phyloP scores from a whole-genome alignment of 805 yeast species.

The Sugiyamaella qingdaonensis region DNA sequence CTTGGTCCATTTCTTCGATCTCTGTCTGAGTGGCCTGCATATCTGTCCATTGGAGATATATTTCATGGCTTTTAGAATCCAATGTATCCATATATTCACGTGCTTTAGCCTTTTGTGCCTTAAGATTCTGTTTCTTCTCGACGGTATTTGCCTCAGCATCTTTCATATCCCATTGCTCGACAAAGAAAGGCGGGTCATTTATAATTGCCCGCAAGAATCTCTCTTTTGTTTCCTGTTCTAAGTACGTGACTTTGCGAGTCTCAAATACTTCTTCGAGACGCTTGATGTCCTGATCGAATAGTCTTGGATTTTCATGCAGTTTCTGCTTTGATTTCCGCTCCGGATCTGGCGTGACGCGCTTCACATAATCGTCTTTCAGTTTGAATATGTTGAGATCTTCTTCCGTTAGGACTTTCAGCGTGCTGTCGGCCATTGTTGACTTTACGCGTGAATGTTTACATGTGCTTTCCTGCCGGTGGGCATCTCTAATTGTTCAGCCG shows the following conservation, averaged over 20 bases:
- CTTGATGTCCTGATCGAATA: constrained; percentile 18
- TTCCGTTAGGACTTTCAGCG: background rate
- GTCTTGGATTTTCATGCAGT: constrained; percentile 19
- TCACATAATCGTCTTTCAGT: constrained; percentile 12
- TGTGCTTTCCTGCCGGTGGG: background rate
- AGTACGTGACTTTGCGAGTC: constrained; percentile 57
- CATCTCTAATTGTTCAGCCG: background rate
- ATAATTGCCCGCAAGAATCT: constrained; percentile 54
- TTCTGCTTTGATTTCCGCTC: constrained; percentile 11
- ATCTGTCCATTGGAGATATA: constrained; percentile 24
- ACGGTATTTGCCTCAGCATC: constrained; percentile 29
- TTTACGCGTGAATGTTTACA: too few relatives aligned
- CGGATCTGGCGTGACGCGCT: constrained; percentile 7
- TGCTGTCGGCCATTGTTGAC: background rate
- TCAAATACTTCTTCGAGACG: constrained; percentile 36
- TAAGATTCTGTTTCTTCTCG: constrained; percentile 29
- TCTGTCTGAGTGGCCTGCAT: constrained; percentile 30
- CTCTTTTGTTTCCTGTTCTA: constrained; percentile 71
- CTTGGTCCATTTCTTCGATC: constrained; percentile 30
- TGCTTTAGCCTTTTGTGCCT: constrained; percentile 27
- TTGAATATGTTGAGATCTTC: constrained; percentile 13
- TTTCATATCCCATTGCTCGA: constrained; percentile 36
- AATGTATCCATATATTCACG: constrained; percentile 20
- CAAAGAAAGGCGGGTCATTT: constrained; percentile 29
- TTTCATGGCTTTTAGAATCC: constrained; percentile 19